Evolutionary conservation across 164 flowering plant genomes (phyloP).

Genomic region (Vitis cinerea): DNA sequence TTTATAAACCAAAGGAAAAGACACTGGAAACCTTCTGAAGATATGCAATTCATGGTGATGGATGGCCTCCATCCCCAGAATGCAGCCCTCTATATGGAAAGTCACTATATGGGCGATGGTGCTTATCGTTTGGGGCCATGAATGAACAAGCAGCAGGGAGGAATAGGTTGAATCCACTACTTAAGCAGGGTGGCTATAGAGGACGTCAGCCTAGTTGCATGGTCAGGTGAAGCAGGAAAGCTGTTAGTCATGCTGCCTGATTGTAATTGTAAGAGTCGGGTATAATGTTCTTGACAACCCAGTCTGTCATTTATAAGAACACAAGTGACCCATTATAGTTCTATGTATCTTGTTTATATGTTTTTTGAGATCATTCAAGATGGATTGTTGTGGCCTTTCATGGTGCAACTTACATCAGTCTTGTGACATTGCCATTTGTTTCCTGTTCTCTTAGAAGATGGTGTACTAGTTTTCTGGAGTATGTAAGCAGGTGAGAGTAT

Average conservation of each 20-base stretch:
- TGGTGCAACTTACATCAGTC: neutral
- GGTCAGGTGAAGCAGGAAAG: neutral
- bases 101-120: conserved; percentile 78
- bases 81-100: conserved; percentile 75
- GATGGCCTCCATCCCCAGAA: conserved; percentile 83
- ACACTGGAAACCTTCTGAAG: conserved; percentile 99
- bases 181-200: neutral
- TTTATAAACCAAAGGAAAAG: conserved; percentile 94
- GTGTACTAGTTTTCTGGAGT: neutral
- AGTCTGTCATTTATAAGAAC: neutral
- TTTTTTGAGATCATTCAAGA: neutral
- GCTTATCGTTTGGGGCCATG: conserved; percentile 66
- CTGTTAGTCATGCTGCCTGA: conserved; percentile 1
- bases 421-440: too few species aligned
- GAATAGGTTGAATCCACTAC: neutral
- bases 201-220: neutral
- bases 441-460: neutral
- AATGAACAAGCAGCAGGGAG: neutral
- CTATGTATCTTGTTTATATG: conserved; percentile 4
- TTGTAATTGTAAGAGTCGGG: neutral
- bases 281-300: neutral
- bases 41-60: conserved; percentile 97
- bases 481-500: neutral
- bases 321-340: neutral
- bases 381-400: neutral